A percentile compares a stretch with the other conserved stretches of the same genome.
Conservation (phyloP, 257 asterid genomes). For the Rubia yunnanensis region DNA sequence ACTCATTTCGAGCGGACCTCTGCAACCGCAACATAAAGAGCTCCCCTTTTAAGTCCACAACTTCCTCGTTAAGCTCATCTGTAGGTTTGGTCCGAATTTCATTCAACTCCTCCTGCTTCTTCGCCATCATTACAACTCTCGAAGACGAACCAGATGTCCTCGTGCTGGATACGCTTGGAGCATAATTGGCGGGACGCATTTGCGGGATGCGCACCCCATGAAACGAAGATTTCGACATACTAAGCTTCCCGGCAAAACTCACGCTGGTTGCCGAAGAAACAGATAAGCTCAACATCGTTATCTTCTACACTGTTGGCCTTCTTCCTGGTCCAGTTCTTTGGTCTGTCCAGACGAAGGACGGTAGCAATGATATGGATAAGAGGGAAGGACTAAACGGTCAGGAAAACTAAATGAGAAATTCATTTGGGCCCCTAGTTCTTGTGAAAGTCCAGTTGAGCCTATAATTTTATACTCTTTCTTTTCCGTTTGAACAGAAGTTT, state of each 20-base stretch:
- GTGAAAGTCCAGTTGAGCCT: no score
- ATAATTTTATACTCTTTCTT: no score
- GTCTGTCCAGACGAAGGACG: not conserved
- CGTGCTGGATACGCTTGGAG: conserved; percentile 17
- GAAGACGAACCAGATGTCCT: conserved; percentile 23
- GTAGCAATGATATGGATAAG: conserved; percentile 2
- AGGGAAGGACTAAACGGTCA: not conserved
- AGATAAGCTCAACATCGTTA: conserved; percentile 57
- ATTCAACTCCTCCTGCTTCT: conserved; percentile 67
- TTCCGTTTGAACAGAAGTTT: no score
- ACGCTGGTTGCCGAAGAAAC: conserved; percentile 42
- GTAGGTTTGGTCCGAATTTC: conserved; percentile 69
- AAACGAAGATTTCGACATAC: conserved; percentile 38
- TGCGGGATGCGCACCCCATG: conserved; percentile 57
- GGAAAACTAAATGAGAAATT: no score
- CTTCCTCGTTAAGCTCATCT: conserved; percentile 75
- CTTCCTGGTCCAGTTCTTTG: not conserved
- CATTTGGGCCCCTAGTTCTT: no score
- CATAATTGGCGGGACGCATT: conserved; percentile 21
- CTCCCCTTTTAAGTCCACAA: conserved; percentile 92
- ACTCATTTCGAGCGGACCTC: conserved; percentile 85
- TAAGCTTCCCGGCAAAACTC: conserved; percentile 29
- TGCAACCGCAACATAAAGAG: conserved; percentile 95
- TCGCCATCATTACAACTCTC: conserved; percentile 70
- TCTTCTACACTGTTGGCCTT: not conserved